Conservation (phyloP, 257 asterid species). For the Rehmannia glutinosa region DNA sequence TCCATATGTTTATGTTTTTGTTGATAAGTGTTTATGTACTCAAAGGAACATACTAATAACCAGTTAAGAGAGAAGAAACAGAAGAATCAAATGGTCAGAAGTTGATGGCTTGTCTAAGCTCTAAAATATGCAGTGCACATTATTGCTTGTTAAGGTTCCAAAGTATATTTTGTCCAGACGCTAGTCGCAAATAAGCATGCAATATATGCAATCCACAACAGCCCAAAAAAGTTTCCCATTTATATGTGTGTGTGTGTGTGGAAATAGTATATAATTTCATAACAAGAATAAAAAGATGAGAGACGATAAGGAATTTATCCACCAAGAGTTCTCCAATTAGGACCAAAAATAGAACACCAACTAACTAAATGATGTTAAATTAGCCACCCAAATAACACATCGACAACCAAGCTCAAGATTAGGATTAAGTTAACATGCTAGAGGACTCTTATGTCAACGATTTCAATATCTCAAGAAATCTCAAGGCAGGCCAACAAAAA, state of each 20-base stretch:
- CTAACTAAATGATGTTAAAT: not conserved
- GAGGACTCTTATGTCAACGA: not conserved
- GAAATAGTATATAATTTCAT: not conserved
- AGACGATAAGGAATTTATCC: not conserved
- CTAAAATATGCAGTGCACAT: not conserved
- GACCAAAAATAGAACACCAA: not conserved
- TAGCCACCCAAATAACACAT: not conserved
- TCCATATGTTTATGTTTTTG: slow-evolving; percentile 3
- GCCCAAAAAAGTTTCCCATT: not conserved
- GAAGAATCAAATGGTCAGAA: not conserved
- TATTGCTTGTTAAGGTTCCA: not conserved
- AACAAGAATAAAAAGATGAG: not conserved
- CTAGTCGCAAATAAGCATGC: slow-evolving; percentile 6
- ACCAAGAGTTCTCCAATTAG: slow-evolving; percentile 2
- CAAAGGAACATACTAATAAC: not conserved
- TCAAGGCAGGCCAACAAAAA: not conserved
- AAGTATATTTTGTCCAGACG: slow-evolving; percentile 7
- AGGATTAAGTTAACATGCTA: not conserved
- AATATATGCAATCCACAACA: not conserved
- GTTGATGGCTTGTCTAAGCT: slow-evolving; percentile 4
- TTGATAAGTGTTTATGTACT: not conserved
- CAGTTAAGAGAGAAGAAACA: slow-evolving; percentile 2
- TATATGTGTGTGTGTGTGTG: not conserved
- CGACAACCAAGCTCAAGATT: not conserved
- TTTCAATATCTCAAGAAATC: not conserved